Evolutionary conservation across 257 asterid genomes (phyloP).

Genomic region (Primulina huaijiensis): DNA sequence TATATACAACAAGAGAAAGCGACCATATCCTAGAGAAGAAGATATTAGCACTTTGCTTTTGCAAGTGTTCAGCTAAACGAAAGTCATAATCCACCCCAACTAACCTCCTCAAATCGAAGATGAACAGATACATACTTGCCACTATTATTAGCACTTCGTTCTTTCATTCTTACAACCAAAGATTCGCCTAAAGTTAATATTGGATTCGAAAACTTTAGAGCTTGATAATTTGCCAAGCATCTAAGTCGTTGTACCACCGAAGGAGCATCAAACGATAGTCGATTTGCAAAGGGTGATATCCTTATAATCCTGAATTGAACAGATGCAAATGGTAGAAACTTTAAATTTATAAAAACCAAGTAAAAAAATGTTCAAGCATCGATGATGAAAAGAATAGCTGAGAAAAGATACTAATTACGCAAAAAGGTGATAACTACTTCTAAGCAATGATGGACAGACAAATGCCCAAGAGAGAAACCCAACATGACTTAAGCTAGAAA

Average conservation of each 20-base stretch:
- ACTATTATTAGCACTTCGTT: conserved; percentile 69
- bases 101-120: conserved; percentile 99
- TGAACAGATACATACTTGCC: conserved; percentile 96
- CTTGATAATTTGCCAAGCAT: conserved; percentile 93
- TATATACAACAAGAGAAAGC: conserved; percentile 97
- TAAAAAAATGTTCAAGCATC: conserved; percentile 13
- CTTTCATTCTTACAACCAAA: conserved; percentile 86
- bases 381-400: conserved; percentile 7
- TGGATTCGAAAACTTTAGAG: conserved; percentile 73
- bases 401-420: conserved; percentile 2
- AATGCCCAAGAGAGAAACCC: too few species aligned
- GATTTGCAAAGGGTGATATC: conserved; percentile 94
- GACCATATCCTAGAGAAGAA: conserved; percentile 84
- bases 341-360: conserved; percentile 12
- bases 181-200: conserved; percentile 65
- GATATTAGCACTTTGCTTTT: conserved; percentile 20
- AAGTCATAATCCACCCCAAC: conserved; percentile 29
- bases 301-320: conserved; percentile 64
- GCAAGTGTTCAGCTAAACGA: conserved; percentile 19
- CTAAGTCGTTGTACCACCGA: conserved; percentile 82
- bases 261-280: conserved; percentile 88
- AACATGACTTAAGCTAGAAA: conserved; percentile 5
- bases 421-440: not conserved
- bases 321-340: conserved; percentile 21
- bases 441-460: too few species aligned